Conservation (phyloP, 257 asterid genomes). For the Catharanthus roseus region DNA sequence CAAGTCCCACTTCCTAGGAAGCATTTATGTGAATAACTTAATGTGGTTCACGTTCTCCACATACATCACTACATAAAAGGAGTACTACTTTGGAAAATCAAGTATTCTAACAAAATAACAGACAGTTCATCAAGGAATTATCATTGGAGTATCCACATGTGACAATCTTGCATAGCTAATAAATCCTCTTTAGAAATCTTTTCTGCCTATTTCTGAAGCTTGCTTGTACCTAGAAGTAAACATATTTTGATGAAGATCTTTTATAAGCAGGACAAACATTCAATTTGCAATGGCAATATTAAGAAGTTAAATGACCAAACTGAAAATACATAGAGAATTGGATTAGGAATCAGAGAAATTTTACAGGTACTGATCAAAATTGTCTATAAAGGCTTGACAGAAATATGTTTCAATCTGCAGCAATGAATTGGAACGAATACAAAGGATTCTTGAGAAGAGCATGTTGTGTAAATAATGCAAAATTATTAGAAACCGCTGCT, state of each 20-base stretch:
- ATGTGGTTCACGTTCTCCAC: neutral
- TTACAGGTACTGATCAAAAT: neutral
- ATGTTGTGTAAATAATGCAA: neutral
- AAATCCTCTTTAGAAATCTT: neutral
- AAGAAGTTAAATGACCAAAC: neutral
- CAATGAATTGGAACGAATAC: too few relatives aligned
- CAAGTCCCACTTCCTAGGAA: neutral
- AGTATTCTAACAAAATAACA: neutral
- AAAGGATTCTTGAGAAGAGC: constrained; percentile 9
- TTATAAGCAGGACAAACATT: neutral
- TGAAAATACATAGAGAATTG: neutral
- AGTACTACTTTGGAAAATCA: neutral
- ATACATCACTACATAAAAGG: neutral
- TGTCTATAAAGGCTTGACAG: neutral
- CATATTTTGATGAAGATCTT: neutral
- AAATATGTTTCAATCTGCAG: too few relatives aligned
- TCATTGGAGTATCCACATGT: neutral
- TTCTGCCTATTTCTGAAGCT: neutral
- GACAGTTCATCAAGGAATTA: neutral
- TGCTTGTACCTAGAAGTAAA: neutral
- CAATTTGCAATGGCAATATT: neutral
- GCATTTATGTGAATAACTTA: neutral
- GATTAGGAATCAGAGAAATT: neutral
- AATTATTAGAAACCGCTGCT: neutral
- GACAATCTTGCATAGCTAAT: neutral